phyloP scores from a whole-genome alignment of 75 land plant genomes.

The Adiantum capillusveneris region DNA sequence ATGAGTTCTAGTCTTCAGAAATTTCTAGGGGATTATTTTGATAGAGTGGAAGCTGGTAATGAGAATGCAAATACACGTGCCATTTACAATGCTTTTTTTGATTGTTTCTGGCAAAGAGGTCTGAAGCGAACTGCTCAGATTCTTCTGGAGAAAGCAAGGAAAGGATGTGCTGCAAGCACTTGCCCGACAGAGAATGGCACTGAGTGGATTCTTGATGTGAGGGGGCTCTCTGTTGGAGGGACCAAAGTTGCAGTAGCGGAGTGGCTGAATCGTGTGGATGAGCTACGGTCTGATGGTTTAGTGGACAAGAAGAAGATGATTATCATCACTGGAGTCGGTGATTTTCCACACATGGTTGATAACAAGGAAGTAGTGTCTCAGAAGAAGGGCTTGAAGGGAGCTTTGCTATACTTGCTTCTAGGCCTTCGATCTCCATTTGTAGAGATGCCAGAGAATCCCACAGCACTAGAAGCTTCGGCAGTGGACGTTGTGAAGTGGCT shows the following conservation, averaged over 20 bases:
- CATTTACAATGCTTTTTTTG: slow-evolving; percentile 7
- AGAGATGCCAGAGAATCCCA: background rate
- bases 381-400: background rate
- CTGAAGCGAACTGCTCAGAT: background rate
- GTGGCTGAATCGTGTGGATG: background rate
- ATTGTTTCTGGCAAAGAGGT: slow-evolving; percentile 6
- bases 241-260: background rate
- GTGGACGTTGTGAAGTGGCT: background rate
- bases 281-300: background rate
- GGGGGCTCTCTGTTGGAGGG: slow-evolving; percentile 6
- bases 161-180: background rate
- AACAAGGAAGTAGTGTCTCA: background rate
- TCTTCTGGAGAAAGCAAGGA: slow-evolving; percentile 1
- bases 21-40: background rate
- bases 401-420: background rate
- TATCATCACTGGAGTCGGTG: slow-evolving; percentile 2
- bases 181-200: background rate
- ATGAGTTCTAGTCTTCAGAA: too few relatives aligned
- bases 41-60: background rate
- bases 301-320: background rate
- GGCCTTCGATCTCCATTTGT: background rate
- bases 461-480: background rate
- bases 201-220: background rate
- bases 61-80: too few relatives aligned
- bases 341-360: background rate